Base-by-base conservation (phyloP, 2,329 filamentous ascomycete species). In the Sarocladiaceae sp. region DNA sequence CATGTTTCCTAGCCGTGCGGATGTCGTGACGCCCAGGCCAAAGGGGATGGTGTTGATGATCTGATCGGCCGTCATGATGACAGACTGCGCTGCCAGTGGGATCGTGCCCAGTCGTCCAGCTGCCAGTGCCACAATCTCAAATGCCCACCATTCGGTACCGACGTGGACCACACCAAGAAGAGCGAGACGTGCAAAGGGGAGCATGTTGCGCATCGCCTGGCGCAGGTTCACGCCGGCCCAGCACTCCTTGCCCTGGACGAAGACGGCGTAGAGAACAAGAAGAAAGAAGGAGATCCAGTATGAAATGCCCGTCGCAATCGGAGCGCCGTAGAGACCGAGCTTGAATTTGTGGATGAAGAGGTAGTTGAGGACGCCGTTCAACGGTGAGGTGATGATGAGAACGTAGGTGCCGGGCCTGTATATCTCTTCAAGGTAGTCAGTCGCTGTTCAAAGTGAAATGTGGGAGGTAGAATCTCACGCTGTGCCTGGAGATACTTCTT, bases 121-220 rank as follows among this genome's bases (percentile, higher is more conserved):
- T 2, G 85, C 86, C 1, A 94, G 74, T 1, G 88, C 87, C 2
- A 94, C 87, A 51, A 94, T 91, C 63, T 94, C 88, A 54, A 95
- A 95, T 0, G 88, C 89, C 88, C 88, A 94, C 88, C 88, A 95
- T 63, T 95, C 89, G 0, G 88, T 93, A 3, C 87, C 89, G 4
- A 95, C 85, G 51, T 94, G 88, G 3, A 94, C 66, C 33, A 94
- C 72, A 0, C 88, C 89, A 0, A 94, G 69, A 12, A 84, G 63
- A 0, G 88, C 86, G 3, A 95, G 77, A 9, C 80, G 78, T 2
- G 85, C 73, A 58, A 95, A 95, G 0, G 80, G 80, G 13, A 75
- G 65, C 13, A 85, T 69, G 54, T 90, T 85, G 1, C 74, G 68
- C n/a, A 85, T 58, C 2, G 82, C 83, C 39, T 73, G 74, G 3